Evolutionary conservation across 345 rosid genomes (phyloP).

Genomic region (Euphorbia peplus): DNA sequence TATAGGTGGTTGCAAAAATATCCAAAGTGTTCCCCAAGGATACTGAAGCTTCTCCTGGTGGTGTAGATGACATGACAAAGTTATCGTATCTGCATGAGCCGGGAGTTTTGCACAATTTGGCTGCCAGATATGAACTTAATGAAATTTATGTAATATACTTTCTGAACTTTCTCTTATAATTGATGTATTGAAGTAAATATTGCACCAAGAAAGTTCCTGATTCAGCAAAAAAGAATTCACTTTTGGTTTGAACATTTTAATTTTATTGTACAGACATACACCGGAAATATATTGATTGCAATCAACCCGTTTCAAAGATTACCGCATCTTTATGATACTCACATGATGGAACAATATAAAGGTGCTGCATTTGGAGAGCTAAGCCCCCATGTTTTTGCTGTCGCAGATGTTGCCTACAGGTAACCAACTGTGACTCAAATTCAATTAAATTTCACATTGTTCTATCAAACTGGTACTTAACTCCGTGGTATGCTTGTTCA

Average conservation of each 20-base stretch:
- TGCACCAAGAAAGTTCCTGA: constrained; percentile 9
- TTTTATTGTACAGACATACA: constrained; percentile 67
- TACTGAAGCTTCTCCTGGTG: constrained; percentile 95
- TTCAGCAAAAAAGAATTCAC: constrained; percentile 1
- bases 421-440: constrained; percentile 26
- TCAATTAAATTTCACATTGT: constrained; percentile 17
- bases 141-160: constrained; percentile 81
- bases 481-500: constrained; percentile 30
- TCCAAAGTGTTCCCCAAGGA: constrained; percentile 89
- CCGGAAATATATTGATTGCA: constrained; percentile 96
- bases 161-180: constrained; percentile 11
- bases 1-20: constrained; percentile 78
- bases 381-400: constrained; percentile 98
- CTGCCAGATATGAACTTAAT: constrained; percentile 92
- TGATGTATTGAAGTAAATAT: constrained; percentile 16
- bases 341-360: constrained; percentile 99
- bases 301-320: constrained; percentile 98
- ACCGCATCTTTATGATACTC: constrained; percentile 96
- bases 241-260: constrained; percentile 17
- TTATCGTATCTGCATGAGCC: constrained; percentile 99
- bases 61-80: constrained; percentile 99
- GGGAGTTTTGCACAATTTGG: constrained; percentile 90
- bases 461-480: constrained; percentile 25
- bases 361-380: constrained; percentile 98
- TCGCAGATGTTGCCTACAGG: constrained; percentile 99